Conservation (phyloP, 1,284 basidiomycete genomes). For the Ceratobasidium papillatum region DNA sequence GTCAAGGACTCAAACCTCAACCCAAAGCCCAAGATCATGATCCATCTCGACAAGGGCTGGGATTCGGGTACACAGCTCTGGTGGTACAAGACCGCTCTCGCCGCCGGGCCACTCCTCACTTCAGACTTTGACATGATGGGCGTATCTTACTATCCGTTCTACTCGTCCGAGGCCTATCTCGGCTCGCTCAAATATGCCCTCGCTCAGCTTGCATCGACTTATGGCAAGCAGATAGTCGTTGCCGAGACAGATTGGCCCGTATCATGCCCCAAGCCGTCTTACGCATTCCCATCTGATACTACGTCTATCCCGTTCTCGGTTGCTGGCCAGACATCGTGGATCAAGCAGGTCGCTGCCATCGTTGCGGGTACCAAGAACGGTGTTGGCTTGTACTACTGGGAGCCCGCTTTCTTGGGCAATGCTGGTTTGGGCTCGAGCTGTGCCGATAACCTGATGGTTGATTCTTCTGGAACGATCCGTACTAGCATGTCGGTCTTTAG, state of each 20-base stretch:
- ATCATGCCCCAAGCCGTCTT: constrained; percentile 57
- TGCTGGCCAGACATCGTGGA: constrained; percentile 65
- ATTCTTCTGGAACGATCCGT: constrained; percentile 30
- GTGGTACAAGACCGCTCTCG: constrained; percentile 64
- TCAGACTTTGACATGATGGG: constrained; percentile 67
- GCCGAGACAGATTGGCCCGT: constrained; percentile 73
- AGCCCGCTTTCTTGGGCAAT: constrained; percentile 44
- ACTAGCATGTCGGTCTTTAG: constrained; percentile 21
- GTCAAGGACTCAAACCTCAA: constrained; percentile 57
- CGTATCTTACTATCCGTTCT: constrained; percentile 73
- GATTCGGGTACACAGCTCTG: constrained; percentile 57
- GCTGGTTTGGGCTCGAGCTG: constrained; percentile 33
- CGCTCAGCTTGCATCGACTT: constrained; percentile 59
- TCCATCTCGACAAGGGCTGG: constrained; percentile 74
- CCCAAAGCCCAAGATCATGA: constrained; percentile 61
- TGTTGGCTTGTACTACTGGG: constrained; percentile 47
- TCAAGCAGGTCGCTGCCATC: constrained; percentile 60
- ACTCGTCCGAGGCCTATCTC: constrained; percentile 65
- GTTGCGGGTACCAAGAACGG: constrained; percentile 60
- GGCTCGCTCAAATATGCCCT: constrained; percentile 61
- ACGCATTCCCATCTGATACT: constrained; percentile 57
- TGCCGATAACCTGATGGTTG: constrained; percentile 37
- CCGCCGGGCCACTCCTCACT: constrained; percentile 60
- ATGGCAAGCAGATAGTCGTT: constrained; percentile 65
- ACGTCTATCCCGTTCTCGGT: constrained; percentile 59